Conservation (phyloP, 2,329 filamentous ascomycete genomes). For the Pyricularia grisea region DNA sequence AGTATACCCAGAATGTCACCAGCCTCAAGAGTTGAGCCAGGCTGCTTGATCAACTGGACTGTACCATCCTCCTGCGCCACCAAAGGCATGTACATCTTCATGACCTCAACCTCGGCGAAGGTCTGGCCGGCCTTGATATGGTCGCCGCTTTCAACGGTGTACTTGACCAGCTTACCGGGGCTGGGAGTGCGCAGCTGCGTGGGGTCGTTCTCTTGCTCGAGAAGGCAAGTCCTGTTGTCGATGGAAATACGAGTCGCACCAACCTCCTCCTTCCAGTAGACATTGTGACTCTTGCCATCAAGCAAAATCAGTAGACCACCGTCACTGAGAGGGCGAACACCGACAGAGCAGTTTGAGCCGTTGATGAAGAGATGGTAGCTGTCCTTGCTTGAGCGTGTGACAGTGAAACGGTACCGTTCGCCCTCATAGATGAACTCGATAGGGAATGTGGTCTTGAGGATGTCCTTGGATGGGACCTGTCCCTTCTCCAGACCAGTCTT, state of each 20-base stretch:
- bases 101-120: conserved; percentile 97
- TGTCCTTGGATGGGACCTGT: conserved; percentile 92
- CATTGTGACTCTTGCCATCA: conserved; percentile 87
- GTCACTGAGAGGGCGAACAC: conserved; percentile 85
- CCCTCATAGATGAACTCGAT: conserved; percentile 99
- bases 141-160: conserved; percentile 87
- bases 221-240: conserved; percentile 93
- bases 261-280: conserved; percentile 99
- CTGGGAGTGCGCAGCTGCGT: conserved; percentile 92
- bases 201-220: conserved; percentile 98
- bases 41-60: conserved; percentile 98
- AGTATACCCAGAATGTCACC: conserved; percentile 98
- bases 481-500: conserved; percentile 86
- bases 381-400: conserved; percentile 81
- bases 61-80: conserved; percentile 91
- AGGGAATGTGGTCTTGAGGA: conserved; percentile 94
- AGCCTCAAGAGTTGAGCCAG: conserved; percentile 92
- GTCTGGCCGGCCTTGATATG: conserved; percentile 88
- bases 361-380: conserved; percentile 99
- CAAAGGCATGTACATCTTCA: conserved; percentile 99
- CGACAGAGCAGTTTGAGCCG: conserved; percentile 90
- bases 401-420: conserved; percentile 94
- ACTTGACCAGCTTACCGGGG: conserved; percentile 97
- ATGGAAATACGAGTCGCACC: conserved; percentile 92
- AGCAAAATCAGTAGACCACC: conserved; percentile 88